Percentiles rank a stretch among this genome's conserved stretches.
Conservation (phyloP, 306 rosid genomes). For the Cucumis hystrix region DNA sequence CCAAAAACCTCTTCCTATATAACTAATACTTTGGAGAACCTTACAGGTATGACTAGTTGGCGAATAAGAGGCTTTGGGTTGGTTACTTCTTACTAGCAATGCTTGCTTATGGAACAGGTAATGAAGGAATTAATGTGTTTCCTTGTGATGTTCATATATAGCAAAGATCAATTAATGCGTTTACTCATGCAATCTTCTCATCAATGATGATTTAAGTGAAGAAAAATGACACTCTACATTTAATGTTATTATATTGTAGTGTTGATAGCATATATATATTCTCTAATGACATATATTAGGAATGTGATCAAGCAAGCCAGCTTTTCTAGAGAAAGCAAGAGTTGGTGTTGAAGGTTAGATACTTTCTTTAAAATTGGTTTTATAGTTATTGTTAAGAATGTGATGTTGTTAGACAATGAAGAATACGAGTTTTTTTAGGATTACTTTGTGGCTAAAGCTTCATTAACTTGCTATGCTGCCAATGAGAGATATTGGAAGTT, state of each 20-base stretch:
- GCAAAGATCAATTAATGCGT: no score
- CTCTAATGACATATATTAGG: background rate
- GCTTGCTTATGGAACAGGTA: no score
- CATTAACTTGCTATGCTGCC: background rate
- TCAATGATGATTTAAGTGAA: no score
- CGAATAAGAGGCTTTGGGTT: no score
- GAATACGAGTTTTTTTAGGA: background rate
- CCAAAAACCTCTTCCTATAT: no score
- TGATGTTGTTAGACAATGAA: background rate
- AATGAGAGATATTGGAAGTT: no score
- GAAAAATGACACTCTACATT: background rate
- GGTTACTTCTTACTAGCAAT: no score
- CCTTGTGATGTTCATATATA: no score
- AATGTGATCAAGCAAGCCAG: conserved; percentile 1
- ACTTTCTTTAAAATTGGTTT: background rate
- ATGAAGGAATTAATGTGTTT: no score
- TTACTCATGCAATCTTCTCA: no score
- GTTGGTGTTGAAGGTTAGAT: conserved; percentile 6
- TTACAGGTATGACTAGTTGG: no score
- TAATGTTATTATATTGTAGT: conserved; percentile 3
- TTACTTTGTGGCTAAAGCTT: background rate
- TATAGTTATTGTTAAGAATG: background rate
- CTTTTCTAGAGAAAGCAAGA: conserved; percentile 4
- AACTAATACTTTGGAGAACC: no score
- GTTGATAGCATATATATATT: conserved; percentile 9